Base-by-base conservation (phyloP, 352 stramenopile genomes). In the Phytophthora uliginosa region DNA sequence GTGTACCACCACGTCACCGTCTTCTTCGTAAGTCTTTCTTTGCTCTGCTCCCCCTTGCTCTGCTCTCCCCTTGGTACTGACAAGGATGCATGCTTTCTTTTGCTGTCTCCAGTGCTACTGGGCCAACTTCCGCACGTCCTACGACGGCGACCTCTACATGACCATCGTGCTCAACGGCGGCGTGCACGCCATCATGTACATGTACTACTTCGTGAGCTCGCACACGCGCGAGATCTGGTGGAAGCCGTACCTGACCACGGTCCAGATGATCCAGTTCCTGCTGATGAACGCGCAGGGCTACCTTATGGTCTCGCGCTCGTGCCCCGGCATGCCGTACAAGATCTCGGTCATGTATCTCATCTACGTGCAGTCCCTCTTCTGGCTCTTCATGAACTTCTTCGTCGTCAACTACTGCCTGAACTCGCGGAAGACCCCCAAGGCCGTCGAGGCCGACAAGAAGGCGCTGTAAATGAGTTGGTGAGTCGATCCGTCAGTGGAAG, bases 161-260 rank as follows among this genome's bases (percentile, higher is more conserved):
- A 99, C 96, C 40, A 97, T 99, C 72, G 76, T 98, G n/a, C 81
- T 99, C 22, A 99, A 99, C 73, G 93, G 93, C 61, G 97, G 98
- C 70, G 98, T 99, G 66, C 97, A 99, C 80, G 98, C 95, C 8
- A 96, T 99, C 76, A 99, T 99, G 97, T 99, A 99, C 90, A 98
- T 94, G 33, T 99, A 99, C 83, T 99, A 99, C 92, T 99, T 99
- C 62, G 96, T 99, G 54, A 97, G 91, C 83, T 96, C 98, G 81
- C 95, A 99, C 85, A 99, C 96, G 62, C 98, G 97, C 73, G 76
- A 96, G 59, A 99, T 99, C 79, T 99, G 95, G 95, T 99, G 97
- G 97, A 99, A 99, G 80, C 96, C 93, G 20, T 97, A 93, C 78
- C 77, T 99, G 34, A 99, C 97, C 40, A 84, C 88, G 34, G 86